Base-by-base conservation (phyloP, 2,329 filamentous ascomycete genomes). In the Fusarium clavum region DNA sequence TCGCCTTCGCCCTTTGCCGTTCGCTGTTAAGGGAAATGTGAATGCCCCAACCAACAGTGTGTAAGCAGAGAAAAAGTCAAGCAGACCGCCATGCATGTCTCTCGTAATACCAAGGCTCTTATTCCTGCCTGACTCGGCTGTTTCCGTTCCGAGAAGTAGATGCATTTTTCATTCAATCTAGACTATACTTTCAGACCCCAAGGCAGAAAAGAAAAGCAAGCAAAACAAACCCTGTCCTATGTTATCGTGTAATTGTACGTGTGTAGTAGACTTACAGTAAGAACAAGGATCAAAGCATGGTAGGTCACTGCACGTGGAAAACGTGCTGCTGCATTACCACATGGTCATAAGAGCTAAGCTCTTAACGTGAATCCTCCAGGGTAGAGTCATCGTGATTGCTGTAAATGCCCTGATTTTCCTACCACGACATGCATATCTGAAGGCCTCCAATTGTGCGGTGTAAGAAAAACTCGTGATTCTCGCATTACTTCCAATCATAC, bases 121-220 rank as follows among this genome's bases (percentile, higher is more conserved):
- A 16, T n/a, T 52, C 41, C 3, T 41, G 22, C 51, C 55, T 49
- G 34, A 22, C 22, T 61, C 67, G 68, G 67, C 44, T 40, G 49
- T 56, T 71, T 62, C 68, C 60, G 27, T 69, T 61, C 68, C 68
- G 45, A 65, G 52, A 57, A 57, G 51, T 38, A 27, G 8, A 24
- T 57, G 48, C 38, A 27, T 40, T 38, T 38, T 47, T 20, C 16
- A 20, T 12, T 27, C 13, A 29, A 43, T 34, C 34, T 27, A 53
- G 11, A 29, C 34, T 34, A 9, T 0, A 8, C 25, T 16, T n/a
- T 53, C 32, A 32, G 52, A 56, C 29, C 53, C 41, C 46, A 53
- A 61, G 3, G 9, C 18, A 24, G n/a, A 49, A 44, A 30, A 24
- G 13, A 40, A 40, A 48, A 52, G 27, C 38, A 46, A 18, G 24